Evolutionary conservation across 805 yeast genomes (phyloP), one percentile per base, ranked within the genome.

Genomic region (Schizosaccharomyces japonicus): DNA sequence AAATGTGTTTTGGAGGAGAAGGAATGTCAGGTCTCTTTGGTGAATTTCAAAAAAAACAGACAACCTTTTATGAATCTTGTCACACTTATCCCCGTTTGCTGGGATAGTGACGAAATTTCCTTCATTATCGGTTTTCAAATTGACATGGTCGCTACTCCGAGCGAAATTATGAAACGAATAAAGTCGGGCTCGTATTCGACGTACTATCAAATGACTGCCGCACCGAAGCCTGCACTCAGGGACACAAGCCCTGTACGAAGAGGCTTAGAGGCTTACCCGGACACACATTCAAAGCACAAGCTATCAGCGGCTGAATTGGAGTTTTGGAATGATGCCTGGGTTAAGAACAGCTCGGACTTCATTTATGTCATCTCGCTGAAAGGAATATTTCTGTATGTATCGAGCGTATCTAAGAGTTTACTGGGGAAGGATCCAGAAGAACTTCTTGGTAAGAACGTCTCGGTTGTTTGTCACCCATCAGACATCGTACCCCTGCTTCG

Each of bases 371-470:
- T 49, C 19, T 49, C 51, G 11, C 48, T 49, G 19, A 47, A 50
- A 13, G 51, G 51, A 2, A 31, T 39, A 8, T 40, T 49, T 32
- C 26, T 31, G 48, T 49, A 49, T 28, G 39, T 36, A 44, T 49
- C 51, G 25, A 47, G 51, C 17, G 48, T 51, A n/a, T 30, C 39
- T 8, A 6, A n/a, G 17, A 7, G 19, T 11, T 6, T 49, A 13
- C 50, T 49, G 21, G 51, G 49, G 39, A 49, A 49, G 31, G 44
- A 40, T 11, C 51, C 49, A 15, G 52, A 49, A 6, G 51, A 49
- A 17, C 21, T 49, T n/a, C 17, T 39, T 25, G 51, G 51, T 11
- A 48, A 17, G 8, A 23, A 27, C 15, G 15, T 49, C 21, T 39
- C 47, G 28, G 39, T 21, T 13, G n/a, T 47, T n/a, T 39, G 47